Evolutionary conservation across 306 rosid genomes (phyloP), one percentile per base, ranked within the genome.

Genomic region (Lupinus albus): DNA sequence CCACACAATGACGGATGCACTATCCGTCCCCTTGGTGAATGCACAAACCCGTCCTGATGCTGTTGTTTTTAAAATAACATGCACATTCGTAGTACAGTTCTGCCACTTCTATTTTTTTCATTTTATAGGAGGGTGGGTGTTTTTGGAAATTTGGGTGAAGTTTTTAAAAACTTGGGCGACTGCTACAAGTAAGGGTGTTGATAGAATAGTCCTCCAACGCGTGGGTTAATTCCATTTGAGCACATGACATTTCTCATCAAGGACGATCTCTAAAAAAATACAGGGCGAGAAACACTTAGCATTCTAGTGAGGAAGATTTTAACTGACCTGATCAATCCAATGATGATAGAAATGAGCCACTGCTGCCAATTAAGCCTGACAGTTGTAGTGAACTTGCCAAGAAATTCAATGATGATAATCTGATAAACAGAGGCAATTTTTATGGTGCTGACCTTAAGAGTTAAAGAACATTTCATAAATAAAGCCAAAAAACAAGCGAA

Each of bases 351-450:
- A 52, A 91, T 83, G 57, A 94, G 32, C 99, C 99, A 94, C 54
- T 82, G 84, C 78, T 91, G 64, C 97, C 99, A 94, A 49, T 80
- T 87, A 36, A 94, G 91, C 78, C 42, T 75, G 17, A 80, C 88
- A 4, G 99, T 94, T 15, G 71, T 3, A 25, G 99, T 73, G 62
- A 91, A 94, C 81, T 91, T 94, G 48, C 99, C 99, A 32, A 88
- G 89, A 75, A 94, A 94, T 61, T 76, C 80, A 9, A 94, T 49
- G 42, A 94, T 88, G 54, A 94, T 20, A 63, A 94, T 75, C 99
- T 94, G 74, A 44, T 66, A 47, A 63, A 65, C 59, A 68, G 25
- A 4, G n/a, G 50, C 48, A 53, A 42, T 50, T 45, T 45, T 53
- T 36, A 49, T 35, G 38, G 32, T 25, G 30, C 4, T 6, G 14